phyloP scores from a whole-genome alignment of 306 rosid species.

The Rosa persica region DNA sequence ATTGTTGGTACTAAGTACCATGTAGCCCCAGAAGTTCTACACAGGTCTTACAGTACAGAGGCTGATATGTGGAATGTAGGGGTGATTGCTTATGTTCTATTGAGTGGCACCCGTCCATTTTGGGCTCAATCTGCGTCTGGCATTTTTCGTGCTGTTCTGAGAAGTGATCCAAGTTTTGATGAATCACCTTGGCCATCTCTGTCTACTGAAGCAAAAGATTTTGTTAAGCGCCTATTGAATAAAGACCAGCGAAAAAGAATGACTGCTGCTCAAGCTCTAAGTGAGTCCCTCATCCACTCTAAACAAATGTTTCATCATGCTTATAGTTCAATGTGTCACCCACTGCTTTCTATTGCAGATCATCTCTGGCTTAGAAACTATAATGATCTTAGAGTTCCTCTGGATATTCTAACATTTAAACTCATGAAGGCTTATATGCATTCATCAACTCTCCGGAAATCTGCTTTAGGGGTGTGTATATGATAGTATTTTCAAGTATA shows the following conservation, averaged over 20 bases:
- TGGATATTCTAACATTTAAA: constrained; percentile 76
- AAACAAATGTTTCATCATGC: background rate
- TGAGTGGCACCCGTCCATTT: constrained; percentile 95
- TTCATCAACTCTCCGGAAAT: constrained; percentile 75
- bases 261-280: constrained; percentile 84
- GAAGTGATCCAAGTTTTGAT: constrained; percentile 80
- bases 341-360: constrained; percentile 50
- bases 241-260: constrained; percentile 86
- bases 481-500: constrained; percentile 3
- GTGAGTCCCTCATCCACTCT: constrained; percentile 43
- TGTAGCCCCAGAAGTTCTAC: constrained; percentile 94
- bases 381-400: constrained; percentile 58
- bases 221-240: constrained; percentile 75
- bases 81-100: constrained; percentile 81
- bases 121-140: constrained; percentile 96
- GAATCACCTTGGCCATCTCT: constrained; percentile 92
- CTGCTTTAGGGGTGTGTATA: constrained; percentile 76
- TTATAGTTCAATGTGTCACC: constrained; percentile 13
- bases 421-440: constrained; percentile 85
- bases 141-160: constrained; percentile 79
- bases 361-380: constrained; percentile 77
- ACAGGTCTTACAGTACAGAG: constrained; percentile 77
- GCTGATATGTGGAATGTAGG: constrained; percentile 95
- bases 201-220: constrained; percentile 68
- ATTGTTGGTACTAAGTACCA: constrained; percentile 93